phyloP scores from a whole-genome alignment of 2,329 filamentous ascomycete species.

The Alternaria burnsii region DNA sequence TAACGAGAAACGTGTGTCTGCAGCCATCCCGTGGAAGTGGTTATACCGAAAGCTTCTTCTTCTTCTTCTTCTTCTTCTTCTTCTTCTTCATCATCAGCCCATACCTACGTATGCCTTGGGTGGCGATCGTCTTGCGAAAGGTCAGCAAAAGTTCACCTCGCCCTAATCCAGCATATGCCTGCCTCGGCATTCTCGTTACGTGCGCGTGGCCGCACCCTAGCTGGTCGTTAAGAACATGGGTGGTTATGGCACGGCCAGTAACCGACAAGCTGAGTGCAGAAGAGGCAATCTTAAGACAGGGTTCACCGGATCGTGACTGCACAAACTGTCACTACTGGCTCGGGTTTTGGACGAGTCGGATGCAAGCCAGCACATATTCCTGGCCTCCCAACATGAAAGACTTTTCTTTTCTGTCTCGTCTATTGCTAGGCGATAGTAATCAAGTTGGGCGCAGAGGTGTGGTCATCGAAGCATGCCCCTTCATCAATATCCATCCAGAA shows the following conservation, averaged over 20 bases:
- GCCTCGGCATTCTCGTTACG: slow-evolving; percentile 3
- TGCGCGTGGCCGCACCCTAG: slow-evolving; percentile 4
- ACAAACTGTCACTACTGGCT: slow-evolving; percentile 6
- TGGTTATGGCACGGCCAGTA: not conserved
- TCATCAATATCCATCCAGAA: too few species aligned
- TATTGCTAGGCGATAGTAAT: slow-evolving; percentile 3
- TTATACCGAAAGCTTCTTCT: slow-evolving; percentile 9
- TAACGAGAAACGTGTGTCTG: slow-evolving; percentile 4
- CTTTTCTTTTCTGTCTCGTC: slow-evolving; percentile 3
- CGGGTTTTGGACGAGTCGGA: slow-evolving; percentile 12
- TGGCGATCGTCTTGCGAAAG: not conserved
- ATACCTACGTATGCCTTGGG: not conserved
- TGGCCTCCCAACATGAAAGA: not conserved
- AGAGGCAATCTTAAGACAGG: slow-evolving; percentile 2
- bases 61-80: too few species aligned
- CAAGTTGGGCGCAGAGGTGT: not conserved
- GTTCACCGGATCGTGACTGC: slow-evolving; percentile 3
- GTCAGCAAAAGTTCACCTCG: not conserved
- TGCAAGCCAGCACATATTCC: slow-evolving; percentile 10
- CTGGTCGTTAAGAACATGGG: slow-evolving; percentile 2
- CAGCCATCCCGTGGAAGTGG: slow-evolving; percentile 5
- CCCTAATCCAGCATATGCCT: slow-evolving; percentile 6
- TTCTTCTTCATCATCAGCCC: slow-evolving; percentile 9
- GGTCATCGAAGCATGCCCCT: not conserved
- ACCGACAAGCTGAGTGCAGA: not conserved